Percentiles rank a stretch among this genome's conserved stretches.
These are phyloP conservation scores for Fusarium pininemorale DNA, from an alignment of 2,329 filamentous ascomycete species.

Conservation along the genomic window DNA sequence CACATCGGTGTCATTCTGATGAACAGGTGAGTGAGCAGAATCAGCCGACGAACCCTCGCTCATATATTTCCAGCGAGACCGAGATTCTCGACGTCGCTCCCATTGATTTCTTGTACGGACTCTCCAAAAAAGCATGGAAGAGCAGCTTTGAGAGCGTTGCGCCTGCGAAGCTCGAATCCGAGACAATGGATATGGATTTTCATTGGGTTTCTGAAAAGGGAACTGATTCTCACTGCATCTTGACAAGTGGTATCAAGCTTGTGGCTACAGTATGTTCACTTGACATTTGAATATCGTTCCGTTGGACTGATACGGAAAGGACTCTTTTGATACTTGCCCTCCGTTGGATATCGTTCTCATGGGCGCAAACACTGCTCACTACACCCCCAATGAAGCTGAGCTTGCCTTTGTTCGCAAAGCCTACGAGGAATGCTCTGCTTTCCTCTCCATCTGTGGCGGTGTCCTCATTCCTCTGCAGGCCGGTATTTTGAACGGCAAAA, in stretches of 20 bases:
- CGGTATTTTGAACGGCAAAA: constrained; percentile 51
- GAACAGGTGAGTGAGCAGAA: not conserved
- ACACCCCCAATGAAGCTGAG: constrained; percentile 47
- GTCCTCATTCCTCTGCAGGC: constrained; percentile 45
- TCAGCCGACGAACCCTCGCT: fast-evolving
- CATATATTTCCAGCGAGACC: constrained; percentile 36
- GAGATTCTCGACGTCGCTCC: constrained; percentile 50
- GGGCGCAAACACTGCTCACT: constrained; percentile 46
- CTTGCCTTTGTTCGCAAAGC: constrained; percentile 49
- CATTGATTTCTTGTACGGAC: constrained; percentile 42
- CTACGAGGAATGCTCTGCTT: constrained; percentile 48
- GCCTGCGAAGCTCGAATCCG: constrained; percentile 12
- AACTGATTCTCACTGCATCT: not conserved
- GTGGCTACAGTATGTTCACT: constrained; percentile 41
- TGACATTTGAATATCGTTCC: fast-evolving
- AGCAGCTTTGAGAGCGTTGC: constrained; percentile 23
- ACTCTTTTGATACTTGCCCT: constrained; percentile 52
- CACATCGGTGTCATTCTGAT: constrained; percentile 31
- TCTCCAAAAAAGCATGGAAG: constrained; percentile 32
- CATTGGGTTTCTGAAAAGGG: constrained; percentile 49
- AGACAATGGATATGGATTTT: constrained; percentile 44
- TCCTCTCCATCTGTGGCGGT: constrained; percentile 53
- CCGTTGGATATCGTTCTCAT: constrained; percentile 53
- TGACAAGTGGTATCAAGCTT: constrained; percentile 44
- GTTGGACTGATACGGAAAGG: constrained; percentile 31